These are phyloP conservation scores for Diospyros lotus DNA, from an alignment of 148 eudicot species.

Conservation along the genomic window DNA sequence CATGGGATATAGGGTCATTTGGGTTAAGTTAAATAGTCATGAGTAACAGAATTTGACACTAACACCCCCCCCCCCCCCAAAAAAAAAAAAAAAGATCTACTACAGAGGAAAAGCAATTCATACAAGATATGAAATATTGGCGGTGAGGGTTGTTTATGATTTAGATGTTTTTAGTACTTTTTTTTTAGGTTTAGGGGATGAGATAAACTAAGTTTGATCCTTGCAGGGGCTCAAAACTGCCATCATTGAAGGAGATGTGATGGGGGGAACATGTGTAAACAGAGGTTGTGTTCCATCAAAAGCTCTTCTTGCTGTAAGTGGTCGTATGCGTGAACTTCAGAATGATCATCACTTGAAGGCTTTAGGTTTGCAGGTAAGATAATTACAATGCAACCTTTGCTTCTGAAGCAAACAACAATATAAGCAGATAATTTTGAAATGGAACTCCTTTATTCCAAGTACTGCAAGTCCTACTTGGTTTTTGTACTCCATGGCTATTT, in stretches of 20 bases:
- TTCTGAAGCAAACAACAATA: background rate
- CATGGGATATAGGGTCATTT: too few species aligned
- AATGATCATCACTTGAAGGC: slow-evolving; percentile 86
- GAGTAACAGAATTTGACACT: too few species aligned
- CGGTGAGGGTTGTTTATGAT: background rate
- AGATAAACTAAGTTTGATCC: too few species aligned
- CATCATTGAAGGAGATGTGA: slow-evolving; percentile 86
- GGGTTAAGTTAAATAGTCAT: too few species aligned
- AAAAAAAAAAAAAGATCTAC: too few species aligned
- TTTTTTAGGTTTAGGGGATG: background rate
- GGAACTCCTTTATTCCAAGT: background rate
- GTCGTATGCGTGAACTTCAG: slow-evolving; percentile 91
- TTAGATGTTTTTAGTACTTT: background rate
- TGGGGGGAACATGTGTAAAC: slow-evolving; percentile 95
- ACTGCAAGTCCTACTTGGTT: background rate
- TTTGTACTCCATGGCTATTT: background rate
- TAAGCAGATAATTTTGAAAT: background rate
- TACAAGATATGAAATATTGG: background rate
- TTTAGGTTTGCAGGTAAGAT: slow-evolving; percentile 74
- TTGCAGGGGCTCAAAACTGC: slow-evolving; percentile 91
- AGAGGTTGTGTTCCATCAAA: slow-evolving; percentile 95
- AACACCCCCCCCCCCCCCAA: too few species aligned
- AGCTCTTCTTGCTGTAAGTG: slow-evolving; percentile 92
- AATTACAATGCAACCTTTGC: background rate
- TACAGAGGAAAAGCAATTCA: background rate